Evolutionary conservation across 129 eudicot genomes (phyloP), one percentile per base, ranked within the genome.

Genomic region (Solidago caesia): DNA sequence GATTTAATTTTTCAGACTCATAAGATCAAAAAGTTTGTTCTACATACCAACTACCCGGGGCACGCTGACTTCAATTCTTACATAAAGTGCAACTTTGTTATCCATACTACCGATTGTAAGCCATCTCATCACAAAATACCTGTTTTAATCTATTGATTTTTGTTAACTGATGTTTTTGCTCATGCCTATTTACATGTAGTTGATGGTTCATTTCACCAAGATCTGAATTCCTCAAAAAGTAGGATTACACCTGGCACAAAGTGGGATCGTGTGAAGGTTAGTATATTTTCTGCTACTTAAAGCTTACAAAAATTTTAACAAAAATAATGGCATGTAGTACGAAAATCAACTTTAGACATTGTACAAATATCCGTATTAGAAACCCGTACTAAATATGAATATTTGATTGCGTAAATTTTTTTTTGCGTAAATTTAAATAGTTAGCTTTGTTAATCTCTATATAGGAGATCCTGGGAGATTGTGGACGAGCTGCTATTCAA

Each of bases 261-360:
- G 64, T 94, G 97, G 97, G 97, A 94, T 27, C 93, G 87, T 84
- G 97, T 94, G 82, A 94, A 94, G 99, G 97, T 94, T 70, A 77
- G 60, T 33, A 59, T 42, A 45, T 42, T 71, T 71, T 27, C 48
- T 25, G 7, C 29, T 52, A 68, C 26, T 75, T 12, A 10, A 73
- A 80, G 64, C 15, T 59, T 59, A 46, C 47, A 44, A 73, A 16
- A 33, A 41, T 5, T 27, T 4, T 29, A 8, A 29, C 5, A 41
- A 41, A 42, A 16, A 41, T 25, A 33, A 1, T 47, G n/a, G 45
- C 39, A 52, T 70, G 42, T 57, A 10, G 21, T 72, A 57, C 7
- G 3, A 53, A 53, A 53, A 4, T 12, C 16, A 53, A 7, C 14
- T 14, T 12, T 53, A 14, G 59, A 14, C 1, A 13, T 12, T 53